Conservation (phyloP, 495 filamentous ascomycete genomes). For the Xylaria intraflava region DNA sequence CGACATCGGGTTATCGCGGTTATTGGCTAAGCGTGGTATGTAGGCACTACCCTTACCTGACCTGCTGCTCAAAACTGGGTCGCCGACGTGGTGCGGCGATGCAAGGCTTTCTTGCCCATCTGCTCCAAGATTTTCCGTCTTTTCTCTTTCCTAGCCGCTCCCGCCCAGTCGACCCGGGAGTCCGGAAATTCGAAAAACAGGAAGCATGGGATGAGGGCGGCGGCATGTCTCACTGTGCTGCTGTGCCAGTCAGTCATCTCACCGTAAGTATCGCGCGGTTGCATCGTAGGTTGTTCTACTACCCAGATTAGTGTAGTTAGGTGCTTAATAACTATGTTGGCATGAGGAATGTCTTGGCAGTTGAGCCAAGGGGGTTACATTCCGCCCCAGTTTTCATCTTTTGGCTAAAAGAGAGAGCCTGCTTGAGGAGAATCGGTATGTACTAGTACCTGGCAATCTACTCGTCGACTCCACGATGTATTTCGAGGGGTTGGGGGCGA, state of each 20-base stretch:
- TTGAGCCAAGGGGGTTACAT: slow-evolving; percentile 1
- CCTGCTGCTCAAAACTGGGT: background rate
- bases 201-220: background rate
- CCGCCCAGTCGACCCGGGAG: background rate
- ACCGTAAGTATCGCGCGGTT: background rate
- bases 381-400: background rate
- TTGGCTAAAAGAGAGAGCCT: background rate
- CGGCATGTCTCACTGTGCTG: background rate
- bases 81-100: slow-evolving; percentile 9
- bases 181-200: background rate
- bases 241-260: background rate
- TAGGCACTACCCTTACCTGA: too few relatives aligned
- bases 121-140: too few relatives aligned
- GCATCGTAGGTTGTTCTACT: background rate
- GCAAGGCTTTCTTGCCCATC: slow-evolving; percentile 11
- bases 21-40: slow-evolving; percentile 13
- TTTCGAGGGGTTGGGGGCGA: background rate
- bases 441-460: too few relatives aligned
- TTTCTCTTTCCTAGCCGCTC: background rate
- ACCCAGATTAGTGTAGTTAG: background rate
- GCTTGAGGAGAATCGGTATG: too few relatives aligned
- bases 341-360: background rate
- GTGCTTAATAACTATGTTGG: too few relatives aligned
- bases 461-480: too few relatives aligned
- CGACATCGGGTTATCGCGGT: slow-evolving; percentile 4